Conservation (phyloP, 208 protist genomes). For the Trypanosomatidae sp. region DNA sequence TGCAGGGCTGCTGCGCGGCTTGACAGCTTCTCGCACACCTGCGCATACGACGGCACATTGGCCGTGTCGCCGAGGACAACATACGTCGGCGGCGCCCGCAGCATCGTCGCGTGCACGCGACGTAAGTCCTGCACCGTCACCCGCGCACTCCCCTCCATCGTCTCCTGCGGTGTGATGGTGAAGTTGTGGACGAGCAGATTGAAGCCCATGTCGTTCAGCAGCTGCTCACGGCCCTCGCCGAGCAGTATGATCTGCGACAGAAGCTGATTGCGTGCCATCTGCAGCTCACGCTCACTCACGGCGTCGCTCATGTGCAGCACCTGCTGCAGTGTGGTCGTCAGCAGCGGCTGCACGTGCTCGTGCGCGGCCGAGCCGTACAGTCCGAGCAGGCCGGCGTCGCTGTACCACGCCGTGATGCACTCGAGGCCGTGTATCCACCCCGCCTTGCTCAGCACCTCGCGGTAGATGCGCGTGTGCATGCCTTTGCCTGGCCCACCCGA, state of each 20-base stretch:
- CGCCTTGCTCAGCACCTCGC: conserved; percentile 75
- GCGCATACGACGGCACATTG: conserved; percentile 36
- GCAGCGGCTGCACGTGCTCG: conserved; percentile 43
- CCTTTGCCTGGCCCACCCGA: conserved; percentile 88
- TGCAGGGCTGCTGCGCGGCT: too few relatives aligned
- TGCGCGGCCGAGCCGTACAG: conserved; percentile 81
- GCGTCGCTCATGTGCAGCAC: conserved; percentile 61
- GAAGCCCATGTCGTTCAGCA: conserved; percentile 83
- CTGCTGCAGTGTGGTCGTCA: conserved; percentile 73
- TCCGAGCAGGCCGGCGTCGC: conserved; percentile 74
- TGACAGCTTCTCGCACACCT: too few relatives aligned
- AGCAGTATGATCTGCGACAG: conserved; percentile 75
- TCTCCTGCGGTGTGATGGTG: conserved; percentile 65
- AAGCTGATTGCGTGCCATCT: conserved; percentile 86
- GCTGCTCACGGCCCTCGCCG: conserved; percentile 65
- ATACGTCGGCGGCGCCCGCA: conserved; percentile 53
- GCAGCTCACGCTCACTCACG: conserved; percentile 49
- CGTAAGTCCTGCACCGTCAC: conserved; percentile 63
- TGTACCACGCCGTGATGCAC: conserved; percentile 88
- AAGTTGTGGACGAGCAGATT: conserved; percentile 76
- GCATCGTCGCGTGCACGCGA: conserved; percentile 44
- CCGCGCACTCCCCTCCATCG: conserved; percentile 30
- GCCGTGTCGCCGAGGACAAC: conserved; percentile 63
- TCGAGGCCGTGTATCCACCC: conserved; percentile 69
- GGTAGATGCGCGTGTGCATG: conserved; percentile 87